Percentiles rank a stretch among this genome's conserved stretches.
These are phyloP conservation scores for Lentinula lateritia DNA, from an alignment of 768 basidiomycete species.

Conservation along the genomic window DNA sequence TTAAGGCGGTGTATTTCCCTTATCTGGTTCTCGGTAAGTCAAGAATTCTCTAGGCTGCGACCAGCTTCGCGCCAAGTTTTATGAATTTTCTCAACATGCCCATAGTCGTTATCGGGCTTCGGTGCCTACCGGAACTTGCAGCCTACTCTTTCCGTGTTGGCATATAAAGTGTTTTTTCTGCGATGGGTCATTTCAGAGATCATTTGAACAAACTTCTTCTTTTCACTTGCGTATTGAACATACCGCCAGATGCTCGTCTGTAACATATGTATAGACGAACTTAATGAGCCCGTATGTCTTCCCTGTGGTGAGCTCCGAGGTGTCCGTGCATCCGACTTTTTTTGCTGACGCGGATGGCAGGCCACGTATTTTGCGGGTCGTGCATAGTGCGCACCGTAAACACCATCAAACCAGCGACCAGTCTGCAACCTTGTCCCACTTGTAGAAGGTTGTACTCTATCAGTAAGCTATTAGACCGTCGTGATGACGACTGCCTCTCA, in stretches of 20 bases:
- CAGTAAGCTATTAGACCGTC: constrained; percentile 28
- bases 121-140: not conserved
- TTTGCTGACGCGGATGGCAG: constrained; percentile 21
- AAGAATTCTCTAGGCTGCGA: constrained; percentile 4
- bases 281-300: constrained; percentile 50
- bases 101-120: not conserved
- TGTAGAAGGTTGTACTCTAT: constrained; percentile 53
- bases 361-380: constrained; percentile 60
- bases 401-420: constrained; percentile 39
- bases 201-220: not conserved
- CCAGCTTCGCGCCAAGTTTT: not conserved
- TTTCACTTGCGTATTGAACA: not conserved
- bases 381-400: constrained; percentile 50
- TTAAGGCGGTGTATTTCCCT: not conserved
- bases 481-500: not conserved
- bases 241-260: constrained; percentile 40
- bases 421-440: constrained; percentile 49
- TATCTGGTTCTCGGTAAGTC: not conserved
- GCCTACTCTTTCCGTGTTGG: constrained; percentile 1
- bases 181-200: not conserved
- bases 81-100: not conserved
- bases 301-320: constrained; percentile 51
- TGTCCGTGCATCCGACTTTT: not conserved
- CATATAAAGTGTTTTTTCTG: not conserved
- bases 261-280: constrained; percentile 52